Evolutionary conservation across 495 filamentous ascomycete genomes (phyloP).

Genomic region (Tuber borchii): DNA sequence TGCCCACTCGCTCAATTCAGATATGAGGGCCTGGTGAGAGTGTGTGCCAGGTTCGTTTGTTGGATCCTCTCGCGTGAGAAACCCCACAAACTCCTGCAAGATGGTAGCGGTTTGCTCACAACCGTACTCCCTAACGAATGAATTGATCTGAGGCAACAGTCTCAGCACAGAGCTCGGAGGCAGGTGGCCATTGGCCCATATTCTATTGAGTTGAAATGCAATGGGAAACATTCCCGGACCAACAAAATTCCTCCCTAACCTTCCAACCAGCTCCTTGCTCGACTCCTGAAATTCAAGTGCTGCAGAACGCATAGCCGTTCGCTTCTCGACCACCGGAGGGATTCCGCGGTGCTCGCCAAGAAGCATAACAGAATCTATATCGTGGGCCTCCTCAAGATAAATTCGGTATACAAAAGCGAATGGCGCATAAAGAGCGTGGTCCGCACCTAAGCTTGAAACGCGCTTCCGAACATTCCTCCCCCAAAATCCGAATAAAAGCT

Average conservation of each 20-base stretch:
- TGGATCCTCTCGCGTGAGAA: constrained; percentile 23
- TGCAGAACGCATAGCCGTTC: constrained; percentile 4
- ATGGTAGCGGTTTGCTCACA: constrained; percentile 15
- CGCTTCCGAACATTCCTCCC: constrained; percentile 8
- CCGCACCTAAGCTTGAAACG: constrained; percentile 23
- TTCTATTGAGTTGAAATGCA: constrained; percentile 38
- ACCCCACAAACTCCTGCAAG: constrained; percentile 15
- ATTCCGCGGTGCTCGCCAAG: constrained; percentile 28
- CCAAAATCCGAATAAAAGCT: not conserved
- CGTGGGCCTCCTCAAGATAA: constrained; percentile 7
- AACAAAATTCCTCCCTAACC: constrained; percentile 17
- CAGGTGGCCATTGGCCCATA: constrained; percentile 33
- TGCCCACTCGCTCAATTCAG: constrained; percentile 46
- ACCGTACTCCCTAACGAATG: constrained; percentile 17
- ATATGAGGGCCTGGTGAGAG: constrained; percentile 45
- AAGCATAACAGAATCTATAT: constrained; percentile 9
- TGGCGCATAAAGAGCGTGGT: constrained; percentile 27
- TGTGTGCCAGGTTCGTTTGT: constrained; percentile 47
- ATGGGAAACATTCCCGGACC: constrained; percentile 22
- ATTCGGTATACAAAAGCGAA: constrained; percentile 40
- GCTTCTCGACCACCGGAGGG: constrained; percentile 22
- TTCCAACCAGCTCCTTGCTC: constrained; percentile 20
- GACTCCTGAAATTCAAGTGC: constrained; percentile 19
- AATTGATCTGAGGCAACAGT: constrained; percentile 26
- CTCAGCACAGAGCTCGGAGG: constrained; percentile 30